A percentile compares a stretch with the other conserved stretches of the same genome.
phyloP scores from a whole-genome alignment of 2,329 filamentous ascomycete genomes.

The Venturiaceae sp. region DNA sequence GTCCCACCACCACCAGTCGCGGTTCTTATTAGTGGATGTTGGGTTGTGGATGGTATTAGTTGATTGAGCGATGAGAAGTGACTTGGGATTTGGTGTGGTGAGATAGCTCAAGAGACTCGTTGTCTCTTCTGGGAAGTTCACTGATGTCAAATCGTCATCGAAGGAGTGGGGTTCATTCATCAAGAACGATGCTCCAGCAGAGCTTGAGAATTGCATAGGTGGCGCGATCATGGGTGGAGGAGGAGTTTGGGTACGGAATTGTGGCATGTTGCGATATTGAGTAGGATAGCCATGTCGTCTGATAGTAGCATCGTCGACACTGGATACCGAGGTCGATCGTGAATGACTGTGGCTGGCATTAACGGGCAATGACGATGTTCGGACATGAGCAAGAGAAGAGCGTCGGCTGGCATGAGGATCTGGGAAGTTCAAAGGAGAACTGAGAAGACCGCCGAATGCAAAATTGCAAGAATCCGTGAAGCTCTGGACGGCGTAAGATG shows the following conservation, averaged over 20 bases:
- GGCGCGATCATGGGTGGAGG: constrained; percentile 13
- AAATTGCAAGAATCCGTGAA: constrained; percentile 15
- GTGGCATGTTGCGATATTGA: constrained; percentile 61
- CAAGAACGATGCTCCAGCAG: constrained; percentile 1
- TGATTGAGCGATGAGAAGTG: constrained; percentile 70
- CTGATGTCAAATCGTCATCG: constrained; percentile 18
- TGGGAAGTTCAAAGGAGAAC: constrained; percentile 47
- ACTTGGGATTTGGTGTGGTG: constrained; percentile 68
- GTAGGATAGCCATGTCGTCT: constrained; percentile 74
- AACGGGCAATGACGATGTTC: constrained; percentile 29
- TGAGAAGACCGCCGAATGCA: constrained; percentile 37
- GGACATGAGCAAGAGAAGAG: constrained; percentile 21
- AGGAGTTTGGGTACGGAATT: constrained; percentile 36
- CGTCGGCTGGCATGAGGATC: constrained; percentile 29
- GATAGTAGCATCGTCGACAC: constrained; percentile 55
- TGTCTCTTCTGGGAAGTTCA: constrained; percentile 26
- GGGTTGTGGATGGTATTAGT: constrained; percentile 56
- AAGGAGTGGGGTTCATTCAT: constrained; percentile 4
- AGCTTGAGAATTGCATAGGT: not conserved
- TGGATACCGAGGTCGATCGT: constrained; percentile 56
- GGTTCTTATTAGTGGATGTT: constrained; percentile 53
- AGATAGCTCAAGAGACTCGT: constrained; percentile 73
- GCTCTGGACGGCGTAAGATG: constrained; percentile 19
- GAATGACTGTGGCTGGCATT: constrained; percentile 21
- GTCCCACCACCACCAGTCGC: constrained; percentile 74